Evolutionary conservation across 331 rosid genomes (phyloP), one percentile per base, ranked within the genome.

Genomic region (Acacia concinna): DNA sequence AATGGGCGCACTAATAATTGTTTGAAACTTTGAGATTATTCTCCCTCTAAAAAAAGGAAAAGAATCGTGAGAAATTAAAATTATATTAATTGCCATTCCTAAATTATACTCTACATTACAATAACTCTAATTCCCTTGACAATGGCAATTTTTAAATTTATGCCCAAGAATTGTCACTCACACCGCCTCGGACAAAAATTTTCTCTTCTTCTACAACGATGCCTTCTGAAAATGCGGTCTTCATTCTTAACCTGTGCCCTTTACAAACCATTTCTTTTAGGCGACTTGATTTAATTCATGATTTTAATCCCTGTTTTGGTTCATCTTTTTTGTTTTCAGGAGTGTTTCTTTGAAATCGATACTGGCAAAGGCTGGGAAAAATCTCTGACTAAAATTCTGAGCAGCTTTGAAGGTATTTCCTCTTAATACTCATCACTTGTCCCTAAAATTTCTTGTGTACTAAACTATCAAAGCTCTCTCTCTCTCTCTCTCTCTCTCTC

Each of bases 361-460:
- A 69, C 73, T 46, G 8, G 52, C 0, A 8, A 2, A 1, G 77
- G 84, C 54, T 81, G 85, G 85, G 63, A 77, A 64, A 23, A 4
- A 17, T 76, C 85, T 4, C 4, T 63, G 70, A 63, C 81, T 63
- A 31, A 11, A 46, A 51, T 76, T 40, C 64, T 82, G 78, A 49
- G 9, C 13, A 30, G 64, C 75, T 82, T 82, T 71, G 12, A 82
- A 71, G 81, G 81, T 81, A 75, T 43, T 28, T 62, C n/a, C 35
- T 27, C 11, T 5, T 3, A 59, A 59, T 13, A 4, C 15, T 0
- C 9, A 1, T n/a, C 23, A 18, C 57, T 51, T 21, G 1, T 52
- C 60, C 12, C 8, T 14, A 21, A 18, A 6, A 51, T 38, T 18
- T 18, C 3, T 20, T 6, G 25, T 6, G 25, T 51, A 3, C 10